Conservation (phyloP, 257 asterid genomes). For the Solanum lycopersicoides region DNA sequence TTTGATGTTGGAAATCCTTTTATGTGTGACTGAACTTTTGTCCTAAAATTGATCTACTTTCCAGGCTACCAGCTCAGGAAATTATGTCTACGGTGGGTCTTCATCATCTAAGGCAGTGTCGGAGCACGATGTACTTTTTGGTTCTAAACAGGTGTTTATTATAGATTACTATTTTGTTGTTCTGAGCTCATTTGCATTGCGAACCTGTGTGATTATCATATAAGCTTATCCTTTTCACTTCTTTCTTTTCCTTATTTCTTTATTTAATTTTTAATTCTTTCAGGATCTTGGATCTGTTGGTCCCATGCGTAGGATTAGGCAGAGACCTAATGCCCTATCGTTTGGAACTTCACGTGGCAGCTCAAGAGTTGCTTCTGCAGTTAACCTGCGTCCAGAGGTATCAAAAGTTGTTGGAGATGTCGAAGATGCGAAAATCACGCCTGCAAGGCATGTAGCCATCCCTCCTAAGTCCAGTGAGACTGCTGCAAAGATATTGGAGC, state of each 20-base stretch:
- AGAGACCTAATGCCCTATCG: slow-evolving; percentile 46
- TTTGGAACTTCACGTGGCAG: slow-evolving; percentile 11
- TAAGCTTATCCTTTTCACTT: not conserved
- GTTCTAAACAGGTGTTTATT: slow-evolving; percentile 32
- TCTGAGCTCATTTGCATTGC: not conserved
- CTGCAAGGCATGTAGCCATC: slow-evolving; percentile 40
- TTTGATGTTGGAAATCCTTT: not conserved
- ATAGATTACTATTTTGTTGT: not conserved
- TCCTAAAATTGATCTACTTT: slow-evolving; percentile 2
- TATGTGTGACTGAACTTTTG: not conserved
- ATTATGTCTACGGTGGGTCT: slow-evolving; percentile 30
- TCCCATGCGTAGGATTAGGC: slow-evolving; percentile 72
- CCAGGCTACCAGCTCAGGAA: slow-evolving; percentile 44
- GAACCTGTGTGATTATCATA: not conserved
- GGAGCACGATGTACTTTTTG: slow-evolving; percentile 27
- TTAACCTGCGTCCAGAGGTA: slow-evolving; percentile 17
- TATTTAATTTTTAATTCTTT: slow-evolving; percentile 1
- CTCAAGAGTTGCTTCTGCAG: slow-evolving; percentile 30
- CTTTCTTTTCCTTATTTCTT: not conserved
- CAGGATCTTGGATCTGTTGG: slow-evolving; percentile 72
- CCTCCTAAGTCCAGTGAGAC: slow-evolving; percentile 62
- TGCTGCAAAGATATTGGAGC: slow-evolving; percentile 80
- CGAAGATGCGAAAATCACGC: slow-evolving; percentile 29
- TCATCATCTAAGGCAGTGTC: slow-evolving; percentile 21
- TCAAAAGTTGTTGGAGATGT: slow-evolving; percentile 29